Conservation (phyloP, 2,329 filamentous ascomycete genomes). For the Botrytis medusae region DNA sequence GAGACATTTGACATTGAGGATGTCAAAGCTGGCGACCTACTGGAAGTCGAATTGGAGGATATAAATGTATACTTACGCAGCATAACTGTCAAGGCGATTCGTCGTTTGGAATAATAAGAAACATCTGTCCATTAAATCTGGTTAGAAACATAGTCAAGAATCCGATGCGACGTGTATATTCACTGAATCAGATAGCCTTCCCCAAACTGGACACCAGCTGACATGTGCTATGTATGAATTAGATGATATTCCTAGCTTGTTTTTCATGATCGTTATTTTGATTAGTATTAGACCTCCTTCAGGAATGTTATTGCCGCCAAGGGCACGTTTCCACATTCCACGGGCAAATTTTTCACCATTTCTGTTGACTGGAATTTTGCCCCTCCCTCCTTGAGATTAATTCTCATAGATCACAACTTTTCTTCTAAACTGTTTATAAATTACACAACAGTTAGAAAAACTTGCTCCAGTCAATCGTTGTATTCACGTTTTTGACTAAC, state of each 20-base stretch:
- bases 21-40: slow-evolving; percentile 50
- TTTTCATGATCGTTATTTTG: not conserved
- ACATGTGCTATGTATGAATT: not conserved
- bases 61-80: slow-evolving; percentile 51
- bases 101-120: slow-evolving; percentile 22
- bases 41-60: slow-evolving; percentile 53
- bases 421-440: not conserved
- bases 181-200: not conserved
- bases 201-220: not conserved
- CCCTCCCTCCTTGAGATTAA: not conserved
- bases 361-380: slow-evolving; percentile 16
- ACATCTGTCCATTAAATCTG: not conserved
- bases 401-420: not conserved
- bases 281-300: not conserved
- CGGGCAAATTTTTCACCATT: not conserved
- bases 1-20: slow-evolving; percentile 35
- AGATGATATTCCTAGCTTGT: not conserved
- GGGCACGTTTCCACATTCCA: slow-evolving; percentile 3
- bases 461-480: not conserved
- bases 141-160: not conserved
- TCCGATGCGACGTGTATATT: not conserved
- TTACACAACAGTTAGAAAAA: not conserved
- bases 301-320: slow-evolving; percentile 10
- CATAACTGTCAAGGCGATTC: slow-evolving; percentile 50
- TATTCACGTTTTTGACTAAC: not conserved